These are phyloP conservation scores for Fraxinus albicans DNA, from an alignment of 305 asterid genomes.

Conservation along the genomic window DNA sequence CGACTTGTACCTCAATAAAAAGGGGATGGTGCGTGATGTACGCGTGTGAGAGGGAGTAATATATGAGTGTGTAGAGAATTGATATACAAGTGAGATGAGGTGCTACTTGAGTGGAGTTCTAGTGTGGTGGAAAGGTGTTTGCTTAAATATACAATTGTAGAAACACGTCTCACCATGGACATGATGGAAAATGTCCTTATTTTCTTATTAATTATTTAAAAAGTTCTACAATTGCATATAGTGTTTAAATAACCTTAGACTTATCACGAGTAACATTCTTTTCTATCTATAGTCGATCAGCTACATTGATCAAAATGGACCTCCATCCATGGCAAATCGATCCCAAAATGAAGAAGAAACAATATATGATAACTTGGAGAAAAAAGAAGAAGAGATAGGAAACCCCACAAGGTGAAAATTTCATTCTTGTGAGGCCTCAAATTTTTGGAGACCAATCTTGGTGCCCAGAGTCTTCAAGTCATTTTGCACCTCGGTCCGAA, in stretches of 20 bases:
- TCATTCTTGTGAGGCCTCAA: slow-evolving; percentile 24
- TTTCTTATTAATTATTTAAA: too few relatives aligned
- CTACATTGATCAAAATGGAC: not conserved
- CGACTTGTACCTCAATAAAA: too few relatives aligned
- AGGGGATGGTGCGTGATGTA: too few relatives aligned
- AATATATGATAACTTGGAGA: not conserved
- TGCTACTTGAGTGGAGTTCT: too few relatives aligned
- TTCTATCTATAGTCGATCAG: not conserved
- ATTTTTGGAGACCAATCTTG: slow-evolving; percentile 72
- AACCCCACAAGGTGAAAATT: not conserved
- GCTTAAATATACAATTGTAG: not conserved
- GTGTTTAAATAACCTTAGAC: not conserved
- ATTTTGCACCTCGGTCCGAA: slow-evolving; percentile 54
- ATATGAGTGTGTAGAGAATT: too few relatives aligned
- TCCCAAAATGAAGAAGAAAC: not conserved
- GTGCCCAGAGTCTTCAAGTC: slow-evolving; percentile 62
- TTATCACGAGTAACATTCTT: not conserved
- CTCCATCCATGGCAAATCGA: not conserved
- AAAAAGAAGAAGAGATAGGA: not conserved
- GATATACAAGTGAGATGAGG: too few relatives aligned
- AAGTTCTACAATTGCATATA: not conserved
- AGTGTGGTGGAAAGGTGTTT: too few relatives aligned
- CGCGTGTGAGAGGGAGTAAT: too few relatives aligned
- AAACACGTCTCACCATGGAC: not conserved
- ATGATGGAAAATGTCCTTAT: too few relatives aligned